Conservation (phyloP, 2,329 filamentous ascomycete species). For the Colletotrichum siamense region DNA sequence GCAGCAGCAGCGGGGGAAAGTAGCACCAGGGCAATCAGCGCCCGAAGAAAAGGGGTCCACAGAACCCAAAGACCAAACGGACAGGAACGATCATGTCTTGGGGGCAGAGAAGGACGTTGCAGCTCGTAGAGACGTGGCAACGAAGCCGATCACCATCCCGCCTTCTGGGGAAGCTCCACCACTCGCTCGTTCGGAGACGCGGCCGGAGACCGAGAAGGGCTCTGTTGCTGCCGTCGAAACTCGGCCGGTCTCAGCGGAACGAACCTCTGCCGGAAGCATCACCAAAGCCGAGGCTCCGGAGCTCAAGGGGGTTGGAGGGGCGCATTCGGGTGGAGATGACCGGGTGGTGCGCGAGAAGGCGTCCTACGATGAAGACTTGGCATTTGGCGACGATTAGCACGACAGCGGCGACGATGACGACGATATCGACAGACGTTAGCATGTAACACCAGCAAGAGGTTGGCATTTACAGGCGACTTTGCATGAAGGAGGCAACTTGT, state of each 20-base stretch:
- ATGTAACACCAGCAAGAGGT: constrained; percentile 2
- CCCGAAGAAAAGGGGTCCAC: constrained; percentile 21
- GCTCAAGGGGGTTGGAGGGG: constrained; percentile 31
- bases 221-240: background rate
- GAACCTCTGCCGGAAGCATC: background rate
- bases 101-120: background rate
- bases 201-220: background rate
- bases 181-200: background rate
- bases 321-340: constrained; percentile 24
- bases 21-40: constrained; percentile 10
- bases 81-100: background rate
- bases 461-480: background rate
- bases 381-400: background rate
- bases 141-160: background rate
- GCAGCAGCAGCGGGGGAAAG: background rate
- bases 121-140: background rate
- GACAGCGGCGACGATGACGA: background rate
- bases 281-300: constrained; percentile 17
- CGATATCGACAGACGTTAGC: constrained; percentile 6
- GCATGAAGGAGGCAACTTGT: background rate
- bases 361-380: constrained; percentile 12
- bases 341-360: constrained; percentile 21
- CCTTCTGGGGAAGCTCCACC: background rate
- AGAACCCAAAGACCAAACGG: constrained; percentile 19
- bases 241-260: background rate